Evolutionary conservation across 129 eudicot species (phyloP), one percentile per base, ranked within the genome.

Genomic region (Flaveria robusta): DNA sequence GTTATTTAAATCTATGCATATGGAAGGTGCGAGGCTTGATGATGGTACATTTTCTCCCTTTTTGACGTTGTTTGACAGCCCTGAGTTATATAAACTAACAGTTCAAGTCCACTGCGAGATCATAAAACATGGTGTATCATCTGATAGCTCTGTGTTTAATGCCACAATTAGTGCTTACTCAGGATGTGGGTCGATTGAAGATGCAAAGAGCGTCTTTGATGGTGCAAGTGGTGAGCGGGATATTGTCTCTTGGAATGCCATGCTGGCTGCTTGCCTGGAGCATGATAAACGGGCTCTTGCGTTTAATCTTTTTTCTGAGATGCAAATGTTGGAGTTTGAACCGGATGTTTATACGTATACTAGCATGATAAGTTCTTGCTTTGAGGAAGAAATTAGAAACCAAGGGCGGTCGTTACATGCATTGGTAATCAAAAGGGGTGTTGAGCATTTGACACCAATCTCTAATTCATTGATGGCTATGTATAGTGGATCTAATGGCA

Each of bases 31-130:
- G 81, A 65, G 54, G 71, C 78, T 87, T 54, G 90, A 90, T 78
- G 97, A 93, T 86, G 98, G 89, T 22, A 90, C 97, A 0, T 82
- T 93, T 81, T 82, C 97, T 19, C 98, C 98, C 1, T 68, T 93
- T 77, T 71, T 93, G 68, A 85, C 97, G 8, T 71, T 93, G 84
- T 91, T 90, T 54, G 83, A 87, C 67, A 86, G 76, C 45, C 78
- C 83, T 16, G 83, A 80, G n/a, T 82, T 74, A n/a, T 85, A 79
- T 79, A 74, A 70, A 31, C 63, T 85, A 63, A 77, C 87, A 13
- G 83, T 59, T 76, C 98, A 90, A 82, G 69, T 90, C 59, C 97
- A 90, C 76, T 89, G 85, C 14, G 45, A 77, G 56, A 84, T 86
- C 34, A 20, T 83, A 54, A 93, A 90, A 71, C 83, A 66, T 51